Evolutionary conservation across 306 rosid species (phyloP).

Genomic region (Lupinus albus): DNA sequence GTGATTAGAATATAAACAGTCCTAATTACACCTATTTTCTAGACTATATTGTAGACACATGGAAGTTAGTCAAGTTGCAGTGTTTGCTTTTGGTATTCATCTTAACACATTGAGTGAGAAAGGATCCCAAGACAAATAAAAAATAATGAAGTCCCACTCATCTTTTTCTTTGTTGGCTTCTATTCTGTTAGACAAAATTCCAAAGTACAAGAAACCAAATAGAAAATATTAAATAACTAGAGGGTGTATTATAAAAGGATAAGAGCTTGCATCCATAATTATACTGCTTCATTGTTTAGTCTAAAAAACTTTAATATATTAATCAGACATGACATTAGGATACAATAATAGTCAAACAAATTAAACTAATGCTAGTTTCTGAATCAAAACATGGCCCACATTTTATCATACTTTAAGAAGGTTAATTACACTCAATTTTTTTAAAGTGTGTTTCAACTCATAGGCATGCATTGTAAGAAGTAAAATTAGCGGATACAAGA

Average conservation of each 20-base stretch:
- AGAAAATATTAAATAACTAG: constrained; percentile 33
- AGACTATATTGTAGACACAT: no score
- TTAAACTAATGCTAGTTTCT: constrained; percentile 38
- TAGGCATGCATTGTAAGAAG: constrained; percentile 4
- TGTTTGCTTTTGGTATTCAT: constrained; percentile 13
- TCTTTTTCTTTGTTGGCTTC: constrained; percentile 49
- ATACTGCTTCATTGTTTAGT: constrained; percentile 38
- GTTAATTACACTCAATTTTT: not conserved
- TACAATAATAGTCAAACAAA: constrained; percentile 44
- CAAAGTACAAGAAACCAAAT: constrained; percentile 46
- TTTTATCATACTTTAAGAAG: constrained; percentile 21
- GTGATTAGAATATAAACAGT: no score
- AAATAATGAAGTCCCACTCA: constrained; percentile 41
- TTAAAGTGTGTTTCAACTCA: constrained; percentile 16
- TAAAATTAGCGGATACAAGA: not conserved
- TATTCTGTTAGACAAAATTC: constrained; percentile 45
- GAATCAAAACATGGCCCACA: constrained; percentile 21
- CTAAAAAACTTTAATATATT: constrained; percentile 30
- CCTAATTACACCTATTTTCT: no score
- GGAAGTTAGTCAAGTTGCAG: constrained; percentile 32
- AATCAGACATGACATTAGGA: constrained; percentile 27
- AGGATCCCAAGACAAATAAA: constrained; percentile 15
- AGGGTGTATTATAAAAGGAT: constrained; percentile 43
- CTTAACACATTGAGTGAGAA: constrained; percentile 33
- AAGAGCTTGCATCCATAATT: constrained; percentile 55